Evolutionary conservation across 208 protist species (phyloP).

Genomic region (Balamuthia mandrillaris): DNA sequence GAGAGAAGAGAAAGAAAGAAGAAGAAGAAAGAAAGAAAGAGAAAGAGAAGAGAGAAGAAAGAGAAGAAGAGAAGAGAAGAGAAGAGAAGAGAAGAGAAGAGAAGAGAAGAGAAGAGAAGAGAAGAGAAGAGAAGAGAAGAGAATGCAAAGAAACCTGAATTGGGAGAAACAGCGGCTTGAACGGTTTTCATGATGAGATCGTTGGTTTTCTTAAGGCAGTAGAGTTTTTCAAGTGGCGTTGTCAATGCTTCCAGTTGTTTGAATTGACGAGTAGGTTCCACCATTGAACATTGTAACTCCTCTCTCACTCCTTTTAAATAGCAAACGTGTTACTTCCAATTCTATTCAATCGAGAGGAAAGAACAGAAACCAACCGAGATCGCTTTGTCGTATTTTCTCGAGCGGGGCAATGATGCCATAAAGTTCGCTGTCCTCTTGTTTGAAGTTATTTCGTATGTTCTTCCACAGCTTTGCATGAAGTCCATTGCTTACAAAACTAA

Average conservation of each 20-base stretch:
- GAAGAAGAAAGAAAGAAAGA: no score
- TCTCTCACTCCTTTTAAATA: not conserved
- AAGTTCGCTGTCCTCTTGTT: constrained; percentile 1
- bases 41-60: no score
- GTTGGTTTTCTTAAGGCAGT: constrained; percentile 1
- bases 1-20: no score
- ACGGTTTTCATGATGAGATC: constrained; percentile 29
- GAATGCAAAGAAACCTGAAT: not conserved
- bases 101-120: not conserved
- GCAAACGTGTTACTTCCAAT: not conserved
- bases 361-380: not conserved
- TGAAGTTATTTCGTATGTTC: not conserved
- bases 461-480: constrained; percentile 6
- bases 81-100: no score
- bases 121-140: not conserved
- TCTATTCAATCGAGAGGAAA: not conserved
- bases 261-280: not conserved
- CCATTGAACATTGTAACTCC: not conserved
- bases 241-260: not conserved
- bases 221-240: not conserved
- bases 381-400: not conserved
- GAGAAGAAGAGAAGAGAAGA: no score
- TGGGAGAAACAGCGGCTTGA: not conserved
- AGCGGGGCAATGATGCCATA: not conserved
- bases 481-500: not conserved